Evolutionary conservation across 2,329 filamentous ascomycete genomes (phyloP).

Genomic region (Diplodia scrobiculata): DNA sequence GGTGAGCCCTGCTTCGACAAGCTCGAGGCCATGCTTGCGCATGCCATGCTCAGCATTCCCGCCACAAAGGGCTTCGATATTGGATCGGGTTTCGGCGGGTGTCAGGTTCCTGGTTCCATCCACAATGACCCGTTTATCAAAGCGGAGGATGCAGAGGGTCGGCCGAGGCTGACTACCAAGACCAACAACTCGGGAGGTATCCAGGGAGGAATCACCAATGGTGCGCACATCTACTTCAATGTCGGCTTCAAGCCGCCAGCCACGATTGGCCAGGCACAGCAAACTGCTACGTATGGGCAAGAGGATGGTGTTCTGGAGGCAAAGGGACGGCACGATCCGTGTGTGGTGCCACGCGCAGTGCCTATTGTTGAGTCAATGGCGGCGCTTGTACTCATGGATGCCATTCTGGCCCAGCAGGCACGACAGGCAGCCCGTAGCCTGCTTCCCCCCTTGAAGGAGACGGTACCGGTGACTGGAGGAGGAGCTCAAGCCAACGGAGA

Average conservation of each 20-base stretch:
- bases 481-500: conserved; percentile 25
- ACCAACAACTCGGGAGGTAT: conserved; percentile 96
- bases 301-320: conserved; percentile 76
- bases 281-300: conserved; percentile 77
- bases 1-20: conserved; percentile 97
- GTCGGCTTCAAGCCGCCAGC: conserved; percentile 94
- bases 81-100: conserved; percentile 86
- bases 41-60: conserved; percentile 94
- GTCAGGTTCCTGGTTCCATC: conserved; percentile 79
- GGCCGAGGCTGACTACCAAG: conserved; percentile 73
- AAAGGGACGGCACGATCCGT: conserved; percentile 93
- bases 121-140: conserved; percentile 89
- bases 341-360: conserved; percentile 84
- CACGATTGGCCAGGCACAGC: conserved; percentile 87
- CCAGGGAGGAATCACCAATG: conserved; percentile 93
- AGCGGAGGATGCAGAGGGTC: conserved; percentile 54
- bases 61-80: conserved; percentile 96
- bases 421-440: conserved; percentile 47
- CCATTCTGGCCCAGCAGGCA: conserved; percentile 77
- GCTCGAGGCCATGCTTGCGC: conserved; percentile 84
- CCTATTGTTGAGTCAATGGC: conserved; percentile 93
- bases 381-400: conserved; percentile 82
- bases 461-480: conserved; percentile 39
- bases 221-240: conserved; percentile 89
- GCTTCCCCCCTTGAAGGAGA: conserved; percentile 45